Evolutionary conservation across 805 yeast genomes (phyloP).

Genomic region (Metschnikowia koreensis): DNA sequence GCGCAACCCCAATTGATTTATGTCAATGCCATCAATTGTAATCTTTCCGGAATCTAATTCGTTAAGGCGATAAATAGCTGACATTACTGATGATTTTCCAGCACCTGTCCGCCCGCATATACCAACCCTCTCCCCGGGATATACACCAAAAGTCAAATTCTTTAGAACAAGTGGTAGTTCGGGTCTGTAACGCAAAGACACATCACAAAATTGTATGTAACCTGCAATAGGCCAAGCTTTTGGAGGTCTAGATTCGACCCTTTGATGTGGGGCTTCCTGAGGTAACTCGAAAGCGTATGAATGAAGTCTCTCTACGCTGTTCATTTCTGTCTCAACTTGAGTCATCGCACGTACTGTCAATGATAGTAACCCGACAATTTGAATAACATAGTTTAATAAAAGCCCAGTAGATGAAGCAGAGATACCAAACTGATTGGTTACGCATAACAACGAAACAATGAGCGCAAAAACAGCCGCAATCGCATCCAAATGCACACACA

Average conservation of each 20-base stretch:
- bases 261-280: slow-evolving; percentile 62
- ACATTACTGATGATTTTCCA: slow-evolving; percentile 70
- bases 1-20: slow-evolving; percentile 49
- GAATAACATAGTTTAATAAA: slow-evolving; percentile 58
- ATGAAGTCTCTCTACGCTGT: slow-evolving; percentile 68
- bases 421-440: slow-evolving; percentile 57
- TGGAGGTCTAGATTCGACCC: slow-evolving; percentile 43
- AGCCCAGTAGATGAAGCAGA: slow-evolving; percentile 66
- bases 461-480: slow-evolving; percentile 52
- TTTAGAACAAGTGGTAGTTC: slow-evolving; percentile 60
- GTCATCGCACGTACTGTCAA: slow-evolving; percentile 64
- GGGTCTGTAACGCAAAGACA: slow-evolving; percentile 54
- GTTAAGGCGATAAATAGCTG: slow-evolving; percentile 56
- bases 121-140: slow-evolving; percentile 69
- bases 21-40: slow-evolving; percentile 58
- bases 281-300: slow-evolving; percentile 63
- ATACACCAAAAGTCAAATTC: slow-evolving; percentile 41
- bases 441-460: slow-evolving; percentile 57
- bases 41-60: slow-evolving; percentile 52
- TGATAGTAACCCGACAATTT: slow-evolving; percentile 55
- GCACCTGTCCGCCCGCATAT: slow-evolving; percentile 92
- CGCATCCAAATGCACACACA: slow-evolving; percentile 51
- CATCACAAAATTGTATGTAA: slow-evolving; percentile 46
- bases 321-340: slow-evolving; percentile 73
- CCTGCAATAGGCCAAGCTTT: slow-evolving; percentile 54